These are phyloP conservation scores for Begonia loranthoides DNA, from an alignment of 306 rosid genomes.

Conservation along the genomic window DNA sequence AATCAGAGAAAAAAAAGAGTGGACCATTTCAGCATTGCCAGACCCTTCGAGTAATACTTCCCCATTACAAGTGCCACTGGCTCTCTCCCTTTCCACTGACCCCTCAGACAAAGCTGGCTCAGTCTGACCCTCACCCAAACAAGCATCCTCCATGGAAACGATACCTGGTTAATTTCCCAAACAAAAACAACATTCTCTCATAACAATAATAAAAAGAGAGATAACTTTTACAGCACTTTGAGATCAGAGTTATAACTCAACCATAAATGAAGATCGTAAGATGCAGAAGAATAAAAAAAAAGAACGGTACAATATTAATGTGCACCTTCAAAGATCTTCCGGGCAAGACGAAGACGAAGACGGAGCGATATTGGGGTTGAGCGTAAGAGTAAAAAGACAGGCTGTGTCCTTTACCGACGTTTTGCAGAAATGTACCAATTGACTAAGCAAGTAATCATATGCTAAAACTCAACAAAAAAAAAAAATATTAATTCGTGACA, in stretches of 20 bases:
- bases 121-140: slow-evolving; percentile 10
- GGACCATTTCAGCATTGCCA: slow-evolving; percentile 10
- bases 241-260: slow-evolving; percentile 6
- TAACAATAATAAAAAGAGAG: background rate
- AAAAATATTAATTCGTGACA: too few species aligned
- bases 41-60: slow-evolving; percentile 42
- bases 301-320: slow-evolving; percentile 5
- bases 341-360: slow-evolving; percentile 9
- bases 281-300: slow-evolving; percentile 1
- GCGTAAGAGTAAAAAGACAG: background rate
- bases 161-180: slow-evolving; percentile 28
- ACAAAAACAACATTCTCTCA: background rate
- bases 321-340: slow-evolving; percentile 58
- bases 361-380: slow-evolving; percentile 27
- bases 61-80: slow-evolving; percentile 42
- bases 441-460: too few species aligned
- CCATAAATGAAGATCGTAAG: slow-evolving; percentile 5
- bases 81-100: slow-evolving; percentile 19
- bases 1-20: too few species aligned
- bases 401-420: too few species aligned
- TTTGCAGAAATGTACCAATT: too few species aligned
- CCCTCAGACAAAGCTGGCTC: slow-evolving; percentile 26
- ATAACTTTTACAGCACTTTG: background rate
- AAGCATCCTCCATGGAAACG: slow-evolving; percentile 46
- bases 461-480: too few species aligned